Evolutionary conservation across 352 stramenopile genomes (phyloP).

Genomic region (Lagenidium sp.): DNA sequence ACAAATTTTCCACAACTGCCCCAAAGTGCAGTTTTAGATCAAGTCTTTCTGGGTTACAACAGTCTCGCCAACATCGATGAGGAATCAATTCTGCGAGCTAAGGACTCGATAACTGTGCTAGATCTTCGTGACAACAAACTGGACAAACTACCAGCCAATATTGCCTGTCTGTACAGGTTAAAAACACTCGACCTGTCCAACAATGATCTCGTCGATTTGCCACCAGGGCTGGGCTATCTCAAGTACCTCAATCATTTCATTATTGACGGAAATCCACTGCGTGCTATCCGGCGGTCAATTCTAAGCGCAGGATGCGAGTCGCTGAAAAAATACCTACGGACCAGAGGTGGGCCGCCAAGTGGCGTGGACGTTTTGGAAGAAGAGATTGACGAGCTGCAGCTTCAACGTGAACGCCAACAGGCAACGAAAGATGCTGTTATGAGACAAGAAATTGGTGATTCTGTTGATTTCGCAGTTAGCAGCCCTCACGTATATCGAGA

Average conservation of each 20-base stretch:
- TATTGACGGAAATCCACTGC: slow-evolving; percentile 66
- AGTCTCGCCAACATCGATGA: slow-evolving; percentile 44
- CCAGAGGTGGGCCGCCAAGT: slow-evolving; percentile 38
- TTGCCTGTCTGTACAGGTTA: slow-evolving; percentile 47
- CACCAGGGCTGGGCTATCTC: slow-evolving; percentile 66
- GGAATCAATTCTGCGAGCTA: slow-evolving; percentile 38
- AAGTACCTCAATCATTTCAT: slow-evolving; percentile 72
- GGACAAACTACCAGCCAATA: slow-evolving; percentile 27
- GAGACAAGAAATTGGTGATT: no score
- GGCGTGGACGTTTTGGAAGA: slow-evolving; percentile 52
- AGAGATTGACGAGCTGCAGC: slow-evolving; percentile 52
- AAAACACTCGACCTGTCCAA: slow-evolving; percentile 81
- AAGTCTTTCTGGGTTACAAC: slow-evolving; percentile 79
- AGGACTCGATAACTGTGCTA: slow-evolving; percentile 63
- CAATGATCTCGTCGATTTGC: slow-evolving; percentile 72
- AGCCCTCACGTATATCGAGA: slow-evolving; percentile 44
- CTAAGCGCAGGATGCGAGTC: slow-evolving; percentile 57
- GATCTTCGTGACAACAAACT: slow-evolving; percentile 83
- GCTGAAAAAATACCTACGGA: slow-evolving; percentile 81
- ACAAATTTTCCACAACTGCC: slow-evolving; percentile 51
- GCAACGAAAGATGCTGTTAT: slow-evolving; percentile 3
- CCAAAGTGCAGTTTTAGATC: slow-evolving; percentile 43
- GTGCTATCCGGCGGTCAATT: slow-evolving; percentile 55
- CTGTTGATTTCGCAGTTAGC: no score
- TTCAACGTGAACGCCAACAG: slow-evolving; percentile 14